These are phyloP conservation scores for Thalia dealbata DNA, from an alignment of 176 grass and related monocot genomes.

Conservation along the genomic window DNA sequence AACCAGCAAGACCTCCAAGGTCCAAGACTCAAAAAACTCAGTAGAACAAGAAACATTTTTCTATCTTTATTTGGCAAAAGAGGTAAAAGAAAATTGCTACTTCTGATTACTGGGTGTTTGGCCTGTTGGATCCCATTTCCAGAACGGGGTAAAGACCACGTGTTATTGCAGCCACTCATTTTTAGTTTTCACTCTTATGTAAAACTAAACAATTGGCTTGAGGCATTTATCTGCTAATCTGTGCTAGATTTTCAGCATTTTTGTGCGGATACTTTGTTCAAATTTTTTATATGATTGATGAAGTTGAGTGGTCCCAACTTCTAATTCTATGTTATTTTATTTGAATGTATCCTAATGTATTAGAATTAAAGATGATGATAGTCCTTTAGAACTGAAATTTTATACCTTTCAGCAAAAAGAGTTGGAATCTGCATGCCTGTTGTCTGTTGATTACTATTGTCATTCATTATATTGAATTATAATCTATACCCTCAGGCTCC, in stretches of 20 bases:
- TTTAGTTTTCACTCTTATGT: background rate
- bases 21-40: conserved; percentile 67
- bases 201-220: background rate
- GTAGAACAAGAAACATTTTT: conserved; percentile 18
- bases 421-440: background rate
- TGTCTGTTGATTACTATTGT: background rate
- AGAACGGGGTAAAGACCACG: background rate
- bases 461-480: background rate
- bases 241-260: background rate
- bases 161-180: background rate
- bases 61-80: background rate
- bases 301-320: background rate
- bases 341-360: background rate
- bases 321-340: background rate
- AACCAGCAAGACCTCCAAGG: conserved; percentile 56
- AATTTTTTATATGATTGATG: background rate
- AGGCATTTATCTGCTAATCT: background rate
- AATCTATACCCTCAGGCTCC: background rate
- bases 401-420: background rate
- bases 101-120: background rate
- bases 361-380: background rate
- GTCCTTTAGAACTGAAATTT: background rate
- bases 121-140: background rate
- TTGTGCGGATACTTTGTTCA: background rate
- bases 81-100: background rate